These are phyloP conservation scores for Alternaria brassicicola DNA, from an alignment of 2,329 filamentous ascomycete genomes.

Conservation along the genomic window DNA sequence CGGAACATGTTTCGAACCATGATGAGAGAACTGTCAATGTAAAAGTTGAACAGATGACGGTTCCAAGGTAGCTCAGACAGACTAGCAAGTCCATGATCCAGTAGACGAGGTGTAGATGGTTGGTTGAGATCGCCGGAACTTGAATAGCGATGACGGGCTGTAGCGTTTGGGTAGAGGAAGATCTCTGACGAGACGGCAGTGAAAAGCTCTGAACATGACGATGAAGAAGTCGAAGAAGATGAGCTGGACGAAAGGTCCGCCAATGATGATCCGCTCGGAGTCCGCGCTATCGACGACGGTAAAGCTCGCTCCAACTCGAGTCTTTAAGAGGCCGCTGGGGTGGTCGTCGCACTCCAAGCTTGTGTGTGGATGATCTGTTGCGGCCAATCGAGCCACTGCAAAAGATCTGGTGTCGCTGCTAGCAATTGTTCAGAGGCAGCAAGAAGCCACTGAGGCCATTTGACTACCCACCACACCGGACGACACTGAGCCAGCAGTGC, in stretches of 20 bases:
- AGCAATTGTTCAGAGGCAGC: conserved; percentile 30
- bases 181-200: conserved; percentile 22
- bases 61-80: conserved; percentile 29
- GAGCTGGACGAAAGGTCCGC: conserved; percentile 54
- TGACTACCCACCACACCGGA: conserved; percentile 36
- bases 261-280: conserved; percentile 26
- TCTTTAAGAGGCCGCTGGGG: neutral
- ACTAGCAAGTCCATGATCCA: neutral
- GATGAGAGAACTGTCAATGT: conserved; percentile 54
- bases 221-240: conserved; percentile 58
- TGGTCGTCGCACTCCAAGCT: conserved; percentile 1
- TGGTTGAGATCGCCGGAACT: neutral
- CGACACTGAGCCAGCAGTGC: conserved; percentile 30
- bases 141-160: neutral
- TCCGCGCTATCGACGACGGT: neutral
- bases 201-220: conserved; percentile 25
- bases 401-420: conserved; percentile 32
- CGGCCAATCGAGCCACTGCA: conserved; percentile 39
- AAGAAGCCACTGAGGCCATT: conserved; percentile 40
- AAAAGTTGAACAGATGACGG: conserved; percentile 52
- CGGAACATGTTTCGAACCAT: conserved; percentile 58
- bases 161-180: conserved; percentile 8
- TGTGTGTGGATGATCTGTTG: conserved; percentile 21
- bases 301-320: neutral
- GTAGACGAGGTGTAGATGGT: neutral